A percentile compares a stretch with the other conserved stretches of the same genome.
Evolutionary conservation across 2,329 filamentous ascomycete species (phyloP).

Genomic region (Colletotrichum lupini): DNA sequence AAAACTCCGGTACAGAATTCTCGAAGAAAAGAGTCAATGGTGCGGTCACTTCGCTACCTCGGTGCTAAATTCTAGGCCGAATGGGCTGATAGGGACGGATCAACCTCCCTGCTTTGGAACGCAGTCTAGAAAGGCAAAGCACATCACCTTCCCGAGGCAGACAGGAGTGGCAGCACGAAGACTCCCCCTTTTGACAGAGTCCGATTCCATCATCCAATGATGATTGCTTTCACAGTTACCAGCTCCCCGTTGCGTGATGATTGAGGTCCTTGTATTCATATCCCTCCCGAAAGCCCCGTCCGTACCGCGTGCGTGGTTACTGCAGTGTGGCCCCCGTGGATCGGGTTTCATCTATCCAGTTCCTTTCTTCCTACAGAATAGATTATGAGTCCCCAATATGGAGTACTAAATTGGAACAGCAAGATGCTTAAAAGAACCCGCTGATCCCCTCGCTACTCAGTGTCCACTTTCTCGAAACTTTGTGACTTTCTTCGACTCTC

Average conservation of each 20-base stretch:
- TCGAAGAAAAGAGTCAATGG: background rate
- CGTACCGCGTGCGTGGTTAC: no score
- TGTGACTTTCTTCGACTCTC: background rate
- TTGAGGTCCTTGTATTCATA: background rate
- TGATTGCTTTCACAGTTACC: background rate
- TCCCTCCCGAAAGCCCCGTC: background rate
- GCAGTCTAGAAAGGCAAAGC: background rate
- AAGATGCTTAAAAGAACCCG: slow-evolving; percentile 18
- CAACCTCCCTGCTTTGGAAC: background rate
- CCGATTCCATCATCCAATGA: background rate
- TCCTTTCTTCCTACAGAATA: no score
- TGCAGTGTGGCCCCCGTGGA: background rate
- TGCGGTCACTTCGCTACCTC: background rate
- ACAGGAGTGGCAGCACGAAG: background rate
- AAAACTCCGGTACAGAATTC: background rate
- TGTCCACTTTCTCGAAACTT: background rate
- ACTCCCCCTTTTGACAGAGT: background rate
- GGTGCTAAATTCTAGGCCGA: background rate
- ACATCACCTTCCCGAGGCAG: background rate
- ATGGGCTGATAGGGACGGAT: background rate
- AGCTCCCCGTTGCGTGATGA: background rate
- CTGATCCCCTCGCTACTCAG: background rate
- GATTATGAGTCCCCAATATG: background rate
- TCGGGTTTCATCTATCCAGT: background rate
- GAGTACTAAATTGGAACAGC: background rate